Evolutionary conservation across 208 protist species (phyloP), one percentile per base, ranked within the genome.

Genomic region (Wallacemonas sp.): DNA sequence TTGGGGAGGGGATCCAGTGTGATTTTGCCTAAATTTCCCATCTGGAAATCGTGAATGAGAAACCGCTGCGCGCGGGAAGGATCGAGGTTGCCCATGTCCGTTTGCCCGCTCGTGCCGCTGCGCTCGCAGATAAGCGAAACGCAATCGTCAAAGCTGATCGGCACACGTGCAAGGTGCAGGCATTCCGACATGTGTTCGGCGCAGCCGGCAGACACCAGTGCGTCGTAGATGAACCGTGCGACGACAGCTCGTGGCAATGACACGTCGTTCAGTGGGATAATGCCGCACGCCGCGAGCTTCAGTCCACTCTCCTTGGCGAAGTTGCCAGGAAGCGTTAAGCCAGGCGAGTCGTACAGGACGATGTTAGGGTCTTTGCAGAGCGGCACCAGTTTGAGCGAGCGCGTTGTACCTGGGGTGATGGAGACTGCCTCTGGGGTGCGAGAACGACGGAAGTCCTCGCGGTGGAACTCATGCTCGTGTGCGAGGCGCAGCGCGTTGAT

Each of bases 401-500:
- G 65, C 24, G 91, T 96, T 21, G 91, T 94, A 21, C 91, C 91
- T 2, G 91, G 91, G 29, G 69, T 76, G 55, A 93, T 87, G 62
- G 85, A 87, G 1, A 96, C 88, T 21, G 76, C 77, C 72, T 96
- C 84, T 4, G 86, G 83, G 9, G 83, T 84, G 8, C 91, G 83
- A 1, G 81, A 86, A 24, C 88, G 84, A 21, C 83, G 72, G 60
- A 89, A 93, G 67, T 94, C 91, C 27, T 94, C 87, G 39, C 83
- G 81, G 74, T 93, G 88, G 58, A 96, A 96, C 60, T 96, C 87
- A 70, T 93, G 87, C 72, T 96, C 91, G 61, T 96, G 91, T 23
- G 91, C 88, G 30, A 96, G 61, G 23, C 95, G 85, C 17, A 98
- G 80, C 16, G 90, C 79, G 77, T 98, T 97, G 68, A 98, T 97